Evolutionary conservation across 116 monocot genomes (phyloP).

Genomic region (Phalaenopsis hybrid): DNA sequence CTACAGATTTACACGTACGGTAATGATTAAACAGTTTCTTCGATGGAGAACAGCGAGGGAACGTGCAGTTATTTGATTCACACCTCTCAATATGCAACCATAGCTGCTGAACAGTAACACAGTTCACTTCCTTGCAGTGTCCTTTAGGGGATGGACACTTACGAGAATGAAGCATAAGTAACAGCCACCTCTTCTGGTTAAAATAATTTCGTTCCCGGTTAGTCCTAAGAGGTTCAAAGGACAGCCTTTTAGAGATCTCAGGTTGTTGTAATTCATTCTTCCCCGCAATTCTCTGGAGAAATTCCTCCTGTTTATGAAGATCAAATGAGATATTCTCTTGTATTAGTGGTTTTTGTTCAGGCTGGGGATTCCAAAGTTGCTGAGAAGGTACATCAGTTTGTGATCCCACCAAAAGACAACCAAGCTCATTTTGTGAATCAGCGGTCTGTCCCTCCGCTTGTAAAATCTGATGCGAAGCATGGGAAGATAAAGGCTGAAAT

Average conservation of each 20-base stretch:
- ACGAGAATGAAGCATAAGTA: slow-evolving; percentile 73
- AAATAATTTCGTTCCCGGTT: slow-evolving; percentile 24
- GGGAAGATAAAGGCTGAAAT: slow-evolving; percentile 34
- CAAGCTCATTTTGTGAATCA: slow-evolving; percentile 37
- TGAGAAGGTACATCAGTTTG: slow-evolving; percentile 36
- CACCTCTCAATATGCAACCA: slow-evolving; percentile 53
- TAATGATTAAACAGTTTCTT: slow-evolving; percentile 49
- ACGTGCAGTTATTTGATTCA: slow-evolving; percentile 33
- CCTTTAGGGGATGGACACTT: slow-evolving; percentile 56
- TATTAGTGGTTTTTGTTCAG: slow-evolving; percentile 24
- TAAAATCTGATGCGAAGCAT: slow-evolving; percentile 33
- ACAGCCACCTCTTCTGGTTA: slow-evolving; percentile 66
- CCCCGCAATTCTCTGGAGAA: slow-evolving; percentile 31
- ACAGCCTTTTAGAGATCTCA: slow-evolving; percentile 11
- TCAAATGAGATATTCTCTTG: slow-evolving; percentile 30
- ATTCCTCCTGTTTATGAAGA: slow-evolving; percentile 49
- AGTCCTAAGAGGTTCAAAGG: slow-evolving; percentile 22
- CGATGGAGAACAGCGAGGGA: slow-evolving; percentile 43
- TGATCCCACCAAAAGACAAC: slow-evolving; percentile 28
- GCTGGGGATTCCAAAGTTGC: slow-evolving; percentile 42
- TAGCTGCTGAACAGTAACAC: slow-evolving; percentile 47
- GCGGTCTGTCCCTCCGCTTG: slow-evolving; percentile 23
- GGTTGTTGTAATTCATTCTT: slow-evolving; percentile 45
- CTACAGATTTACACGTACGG: slow-evolving; percentile 25
- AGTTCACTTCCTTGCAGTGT: slow-evolving; percentile 47